Base-by-base conservation (phyloP, 2,329 filamentous ascomycete genomes). In the Pseudopithomyces chartarum region DNA sequence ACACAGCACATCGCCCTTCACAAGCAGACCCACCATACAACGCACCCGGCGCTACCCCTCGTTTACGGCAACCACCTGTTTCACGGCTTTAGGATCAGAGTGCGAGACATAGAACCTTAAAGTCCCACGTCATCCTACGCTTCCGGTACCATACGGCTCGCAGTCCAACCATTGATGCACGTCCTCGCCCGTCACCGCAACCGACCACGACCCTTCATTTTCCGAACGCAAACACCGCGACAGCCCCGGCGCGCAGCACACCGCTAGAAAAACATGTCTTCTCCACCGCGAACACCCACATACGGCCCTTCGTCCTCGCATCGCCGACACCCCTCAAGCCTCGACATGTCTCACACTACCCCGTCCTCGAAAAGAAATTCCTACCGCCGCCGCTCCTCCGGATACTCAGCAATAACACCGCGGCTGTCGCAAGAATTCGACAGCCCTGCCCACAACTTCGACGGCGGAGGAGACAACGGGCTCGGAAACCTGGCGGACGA, bases 401-500 rank as follows among this genome's bases (percentile, higher is more conserved):
- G 79, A 49, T 78, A 79, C 58, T 80, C 76, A 47, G 78, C 78
- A n/a, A 68, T 75, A 46, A 79, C 77, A 52, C 75, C 77, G 32
- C 74, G 74, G 44, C 76, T 75, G 11, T 73, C 71, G 55, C 73
- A 70, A n/a, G 69, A 73, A 11, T 75, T 76, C 57, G 78, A 79
- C 53, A 74, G 70, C 43, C 73, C 73, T 2, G 73, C 68, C 39
- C 76, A 77, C 13, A 70, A 73, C 55, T 73, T 73, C 7, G 75
- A 74, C 51, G 73, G 71, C 10, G 71, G 66, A 15, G 73, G 70
- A 49, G 78, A 76, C 45, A 85, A 85, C 59, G 88, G 88, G 8
- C 79, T 92, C 60, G 91, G 90, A 32, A 93, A 92, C 65, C 76
- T 95, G 47, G 91, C 91, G 1, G 91, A 94, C 74, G 91, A 95